Percentiles rank a stretch among this genome's conserved stretches.
These are phyloP conservation scores for Eucalyptus marginata DNA, from an alignment of 345 rosid genomes.

Conservation along the genomic window DNA sequence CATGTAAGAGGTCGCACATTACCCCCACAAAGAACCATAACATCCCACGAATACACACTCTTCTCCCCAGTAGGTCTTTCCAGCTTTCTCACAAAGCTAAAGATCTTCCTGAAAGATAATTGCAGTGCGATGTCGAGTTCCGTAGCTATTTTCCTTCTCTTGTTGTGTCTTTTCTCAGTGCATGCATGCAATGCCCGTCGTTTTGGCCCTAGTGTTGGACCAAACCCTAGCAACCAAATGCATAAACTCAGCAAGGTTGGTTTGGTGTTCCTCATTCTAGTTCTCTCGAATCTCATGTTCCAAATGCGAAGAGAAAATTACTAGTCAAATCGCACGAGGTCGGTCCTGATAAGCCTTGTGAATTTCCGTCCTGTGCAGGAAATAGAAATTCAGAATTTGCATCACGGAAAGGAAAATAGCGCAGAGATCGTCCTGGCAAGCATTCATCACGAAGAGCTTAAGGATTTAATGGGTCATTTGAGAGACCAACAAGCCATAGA, in stretches of 20 bases:
- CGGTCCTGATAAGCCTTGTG: background rate
- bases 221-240: background rate
- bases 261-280: background rate
- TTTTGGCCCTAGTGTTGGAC: background rate
- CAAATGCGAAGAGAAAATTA: background rate
- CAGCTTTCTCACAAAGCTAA: background rate
- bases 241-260: background rate
- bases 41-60: background rate
- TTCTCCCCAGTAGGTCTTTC: background rate
- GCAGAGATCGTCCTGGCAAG: background rate
- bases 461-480: background rate
- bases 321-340: background rate
- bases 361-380: background rate
- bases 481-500: background rate
- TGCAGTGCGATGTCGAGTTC: slow-evolving; percentile 5
- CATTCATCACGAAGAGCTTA: background rate
- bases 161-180: slow-evolving; percentile 14
- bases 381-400: background rate
- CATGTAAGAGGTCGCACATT: background rate
- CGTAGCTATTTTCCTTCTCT: background rate
- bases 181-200: slow-evolving; percentile 45
- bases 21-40: background rate
- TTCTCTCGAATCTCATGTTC: background rate
- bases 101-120: background rate
- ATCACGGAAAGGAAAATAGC: background rate